Percentiles rank a stretch among this genome's conserved stretches.
Evolutionary conservation across 371 early-diverging fungal species (phyloP).

Genomic region (Lichtheimia hyalospora): DNA sequence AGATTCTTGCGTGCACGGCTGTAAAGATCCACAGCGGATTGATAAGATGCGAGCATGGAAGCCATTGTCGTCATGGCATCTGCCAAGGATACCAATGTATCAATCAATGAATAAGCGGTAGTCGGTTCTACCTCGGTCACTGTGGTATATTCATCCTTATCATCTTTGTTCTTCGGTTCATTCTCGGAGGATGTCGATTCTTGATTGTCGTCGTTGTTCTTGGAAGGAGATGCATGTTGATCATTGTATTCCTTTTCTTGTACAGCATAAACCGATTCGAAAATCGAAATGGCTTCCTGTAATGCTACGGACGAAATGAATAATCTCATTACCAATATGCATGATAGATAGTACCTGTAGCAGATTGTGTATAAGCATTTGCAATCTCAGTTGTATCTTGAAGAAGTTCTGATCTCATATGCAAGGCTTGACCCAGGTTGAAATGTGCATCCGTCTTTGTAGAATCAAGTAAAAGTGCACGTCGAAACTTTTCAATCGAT

Average conservation of each 20-base stretch:
- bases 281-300: conserved; percentile 54
- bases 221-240: conserved; percentile 5
- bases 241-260: conserved; percentile 45
- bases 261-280: conserved; percentile 49
- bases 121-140: conserved; percentile 46
- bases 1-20: conserved; percentile 35
- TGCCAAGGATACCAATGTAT: conserved; percentile 36
- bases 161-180: not conserved
- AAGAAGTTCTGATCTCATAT: conserved; percentile 61
- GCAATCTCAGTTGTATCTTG: conserved; percentile 58
- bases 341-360: conserved; percentile 17
- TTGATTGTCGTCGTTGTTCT: not conserved
- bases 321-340: not conserved
- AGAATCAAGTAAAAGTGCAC: conserved; percentile 46
- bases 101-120: conserved; percentile 40
- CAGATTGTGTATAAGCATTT: conserved; percentile 49
- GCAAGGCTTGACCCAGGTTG: conserved; percentile 72
- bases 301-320: conserved; percentile 22
- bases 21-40: conserved; percentile 36
- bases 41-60: conserved; percentile 44
- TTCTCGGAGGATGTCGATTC: not conserved
- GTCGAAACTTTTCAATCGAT: conserved; percentile 58
- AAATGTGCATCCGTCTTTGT: conserved; percentile 67
- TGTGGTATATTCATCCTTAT: conserved; percentile 29
- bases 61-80: conserved; percentile 51